Percentiles rank a stretch among this genome's conserved stretches.
phyloP scores from a whole-genome alignment of 176 grass and related monocot species.

The Microstegium vimineum region DNA sequence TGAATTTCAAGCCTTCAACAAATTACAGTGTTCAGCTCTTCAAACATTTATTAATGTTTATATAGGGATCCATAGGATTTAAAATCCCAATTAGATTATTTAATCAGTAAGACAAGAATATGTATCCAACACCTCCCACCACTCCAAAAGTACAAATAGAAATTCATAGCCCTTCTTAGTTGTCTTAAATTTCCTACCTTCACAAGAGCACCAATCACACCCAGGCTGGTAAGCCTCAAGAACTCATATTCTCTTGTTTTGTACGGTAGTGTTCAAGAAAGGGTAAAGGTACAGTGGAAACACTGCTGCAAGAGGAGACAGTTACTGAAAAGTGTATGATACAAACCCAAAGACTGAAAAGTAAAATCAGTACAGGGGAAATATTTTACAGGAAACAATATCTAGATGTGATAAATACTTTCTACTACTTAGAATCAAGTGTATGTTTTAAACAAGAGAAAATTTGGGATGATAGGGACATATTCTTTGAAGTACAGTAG shows the following conservation, averaged over 20 bases:
- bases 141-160: constrained; percentile 9
- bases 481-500: neutral
- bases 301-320: constrained; percentile 51
- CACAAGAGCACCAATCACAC: constrained; percentile 94
- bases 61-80: neutral
- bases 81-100: constrained; percentile 14
- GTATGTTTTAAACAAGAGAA: neutral
- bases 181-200: constrained; percentile 59
- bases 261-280: constrained; percentile 79
- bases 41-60: neutral
- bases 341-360: neutral
- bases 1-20: neutral
- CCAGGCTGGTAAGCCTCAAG: constrained; percentile 87
- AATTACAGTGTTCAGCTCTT: neutral
- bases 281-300: constrained; percentile 88
- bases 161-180: constrained; percentile 1
- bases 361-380: neutral
- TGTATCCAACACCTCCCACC: neutral
- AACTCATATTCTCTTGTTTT: constrained; percentile 84
- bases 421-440: neutral
- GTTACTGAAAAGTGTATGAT: neutral
- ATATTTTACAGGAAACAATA: neutral
- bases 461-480: neutral
- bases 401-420: neutral
- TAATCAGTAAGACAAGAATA: neutral